Evolutionary conservation across 2,329 filamentous ascomycete genomes (phyloP), one percentile per base, ranked within the genome.

Genomic region (Apiospora marii): DNA sequence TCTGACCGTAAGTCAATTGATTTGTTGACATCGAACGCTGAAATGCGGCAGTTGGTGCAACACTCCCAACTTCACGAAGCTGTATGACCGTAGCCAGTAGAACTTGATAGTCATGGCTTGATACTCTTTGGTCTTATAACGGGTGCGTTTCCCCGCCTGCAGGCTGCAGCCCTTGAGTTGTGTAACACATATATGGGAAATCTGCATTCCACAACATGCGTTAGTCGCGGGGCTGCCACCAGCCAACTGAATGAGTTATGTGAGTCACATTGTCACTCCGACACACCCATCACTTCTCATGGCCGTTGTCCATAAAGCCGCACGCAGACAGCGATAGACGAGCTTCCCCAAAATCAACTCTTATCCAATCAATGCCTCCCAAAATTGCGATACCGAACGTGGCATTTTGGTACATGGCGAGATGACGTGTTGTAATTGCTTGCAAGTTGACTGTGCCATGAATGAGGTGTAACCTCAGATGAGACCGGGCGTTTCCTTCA

Each of bases 401-500:
- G 49, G 49, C 22, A 51, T 51, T 27, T 51, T 51, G 49, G 49
- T 51, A 24, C 22, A 51, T 51, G 27, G n/a, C 49, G 49, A 51
- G 49, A 51, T 51, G 49, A 51, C 49, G 7, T 51, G 49, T 24
- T n/a, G 49, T 12, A 51, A 51, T 51, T 51, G 49, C 49, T 51
- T 51, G 49, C 8, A 51, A 51, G n/a, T 51, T 51, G 49, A 51
- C 49, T 51, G 49, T 51, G 49, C 49, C 49, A 51, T 51, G 49
- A 27, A 51, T 24, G 49, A 51, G 49, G n/a, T 51, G 49, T 51
- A 51, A 51, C n/a, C n/a, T 51, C 49, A 51, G n/a, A 51, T 51
- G 49, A 51, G 49, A 51, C n/a, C 49, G 49, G 49, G 49, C n/a
- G 49, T 51, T 51, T 27, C n/a, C 49, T 51, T 51, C 49, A 51